A percentile compares a stretch with the other conserved stretches of the same genome.
These are phyloP conservation scores for Malbranchea cinnamomea DNA, from an alignment of 2,329 filamentous ascomycete species.

Conservation along the genomic window DNA sequence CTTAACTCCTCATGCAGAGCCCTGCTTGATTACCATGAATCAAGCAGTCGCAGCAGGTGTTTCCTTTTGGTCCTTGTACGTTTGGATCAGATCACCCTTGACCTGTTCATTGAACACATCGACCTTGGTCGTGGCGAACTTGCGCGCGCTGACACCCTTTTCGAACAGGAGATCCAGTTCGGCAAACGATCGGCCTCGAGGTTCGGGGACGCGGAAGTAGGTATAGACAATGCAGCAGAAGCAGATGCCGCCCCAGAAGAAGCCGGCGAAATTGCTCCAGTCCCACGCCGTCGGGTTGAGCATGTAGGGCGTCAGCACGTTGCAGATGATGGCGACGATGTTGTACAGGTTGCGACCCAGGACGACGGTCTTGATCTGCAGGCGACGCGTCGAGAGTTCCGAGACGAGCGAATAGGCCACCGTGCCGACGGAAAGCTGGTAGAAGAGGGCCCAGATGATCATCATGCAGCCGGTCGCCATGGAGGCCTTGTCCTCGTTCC, in stretches of 20 bases:
- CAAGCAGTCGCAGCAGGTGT: too few relatives aligned
- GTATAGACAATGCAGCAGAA: slow-evolving; percentile 70
- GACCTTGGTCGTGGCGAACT: slow-evolving; percentile 36
- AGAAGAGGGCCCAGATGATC: slow-evolving; percentile 66
- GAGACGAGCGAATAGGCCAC: slow-evolving; percentile 81
- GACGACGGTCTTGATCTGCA: slow-evolving; percentile 86
- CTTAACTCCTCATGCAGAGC: too few relatives aligned
- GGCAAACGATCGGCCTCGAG: slow-evolving; percentile 64
- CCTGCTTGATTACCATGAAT: too few relatives aligned
- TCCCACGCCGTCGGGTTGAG: slow-evolving; percentile 75
- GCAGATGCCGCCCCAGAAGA: slow-evolving; percentile 76
- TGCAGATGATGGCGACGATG: slow-evolving; percentile 65
- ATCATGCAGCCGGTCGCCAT: slow-evolving; percentile 76
- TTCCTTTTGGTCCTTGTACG: slow-evolving; percentile 7
- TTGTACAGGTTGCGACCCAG: slow-evolving; percentile 71
- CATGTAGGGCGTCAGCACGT: slow-evolving; percentile 82
- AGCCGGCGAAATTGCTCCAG: slow-evolving; percentile 75
- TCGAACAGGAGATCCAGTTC: slow-evolving; percentile 80
- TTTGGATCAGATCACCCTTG: slow-evolving; percentile 7
- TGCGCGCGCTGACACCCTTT: slow-evolving; percentile 51
- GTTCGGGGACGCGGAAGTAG: slow-evolving; percentile 69
- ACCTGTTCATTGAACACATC: slow-evolving; percentile 11
- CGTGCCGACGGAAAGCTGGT: slow-evolving; percentile 76
- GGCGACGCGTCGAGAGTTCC: slow-evolving; percentile 64
- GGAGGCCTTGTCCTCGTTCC: slow-evolving; percentile 45